Evolutionary conservation across 1,139 yeast genomes (phyloP).

Genomic region (Sugiyamaella paludigena): DNA sequence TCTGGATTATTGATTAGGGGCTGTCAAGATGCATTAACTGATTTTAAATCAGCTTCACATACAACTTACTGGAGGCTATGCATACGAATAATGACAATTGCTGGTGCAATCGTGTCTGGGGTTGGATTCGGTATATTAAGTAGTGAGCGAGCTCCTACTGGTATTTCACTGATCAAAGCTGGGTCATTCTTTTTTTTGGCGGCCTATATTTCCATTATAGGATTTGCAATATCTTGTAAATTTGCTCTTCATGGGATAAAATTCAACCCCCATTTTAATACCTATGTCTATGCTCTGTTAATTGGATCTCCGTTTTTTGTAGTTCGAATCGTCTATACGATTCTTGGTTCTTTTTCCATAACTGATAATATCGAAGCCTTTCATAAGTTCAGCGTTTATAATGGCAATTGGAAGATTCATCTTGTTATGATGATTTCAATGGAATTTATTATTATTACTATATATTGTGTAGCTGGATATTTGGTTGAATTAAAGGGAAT

Average conservation of each 20-base stretch:
- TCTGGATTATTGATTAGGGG: constrained; percentile 14
- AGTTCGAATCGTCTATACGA: constrained; percentile 14
- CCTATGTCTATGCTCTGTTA: constrained; percentile 1
- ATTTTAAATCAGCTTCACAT: too few relatives aligned
- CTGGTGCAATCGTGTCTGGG: constrained; percentile 11
- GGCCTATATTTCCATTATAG: constrained; percentile 4
- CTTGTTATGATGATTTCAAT: constrained; percentile 20
- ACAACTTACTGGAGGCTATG: too few relatives aligned
- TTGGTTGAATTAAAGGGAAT: constrained; percentile 2
- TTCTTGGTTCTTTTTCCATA: constrained; percentile 12
- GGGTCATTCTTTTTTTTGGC: constrained; percentile 16
- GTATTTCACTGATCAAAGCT: constrained; percentile 11
- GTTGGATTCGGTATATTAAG: constrained; percentile 14
- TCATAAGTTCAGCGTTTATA: constrained; percentile 19
- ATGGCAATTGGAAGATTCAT: constrained; percentile 20
- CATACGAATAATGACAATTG: constrained; percentile 8
- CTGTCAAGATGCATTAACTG: too few relatives aligned
- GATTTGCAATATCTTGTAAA: constrained; percentile 12
- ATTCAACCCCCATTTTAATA: not conserved
- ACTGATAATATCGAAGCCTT: constrained; percentile 4
- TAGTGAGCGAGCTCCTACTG: constrained; percentile 4
- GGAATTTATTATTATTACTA: constrained; percentile 15
- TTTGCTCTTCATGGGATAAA: not conserved
- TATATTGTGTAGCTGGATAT: constrained; percentile 11
- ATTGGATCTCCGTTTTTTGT: constrained; percentile 15